These are phyloP conservation scores for Ophiosphaerella korrae DNA, from an alignment of 2,329 filamentous ascomycete species.

Conservation along the genomic window DNA sequence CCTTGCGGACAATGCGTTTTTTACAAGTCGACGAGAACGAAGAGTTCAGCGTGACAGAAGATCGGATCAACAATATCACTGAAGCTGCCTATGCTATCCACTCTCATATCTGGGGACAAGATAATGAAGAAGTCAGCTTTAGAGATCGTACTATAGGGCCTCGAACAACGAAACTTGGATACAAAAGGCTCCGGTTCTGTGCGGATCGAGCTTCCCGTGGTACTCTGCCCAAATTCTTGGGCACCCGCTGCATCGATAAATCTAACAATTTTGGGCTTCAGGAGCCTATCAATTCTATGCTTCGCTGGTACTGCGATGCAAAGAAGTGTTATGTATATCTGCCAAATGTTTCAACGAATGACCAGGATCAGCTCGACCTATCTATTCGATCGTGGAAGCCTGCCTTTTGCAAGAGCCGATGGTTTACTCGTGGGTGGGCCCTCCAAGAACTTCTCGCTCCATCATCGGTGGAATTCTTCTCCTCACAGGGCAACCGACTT, in stretches of 20 bases:
- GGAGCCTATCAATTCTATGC: not conserved
- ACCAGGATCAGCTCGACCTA: not conserved
- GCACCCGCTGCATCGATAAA: not conserved
- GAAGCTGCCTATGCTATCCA: conserved; percentile 3
- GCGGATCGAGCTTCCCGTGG: not conserved
- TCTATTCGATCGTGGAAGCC: not conserved
- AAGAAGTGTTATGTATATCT: not conserved
- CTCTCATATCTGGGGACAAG: conserved; percentile 6
- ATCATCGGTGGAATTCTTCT: not conserved
- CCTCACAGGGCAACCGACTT: not conserved
- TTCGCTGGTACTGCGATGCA: not conserved
- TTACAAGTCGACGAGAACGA: too few relatives aligned
- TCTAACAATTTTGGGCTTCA: not conserved
- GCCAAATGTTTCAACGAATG: conserved; percentile 12
- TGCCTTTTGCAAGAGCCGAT: not conserved
- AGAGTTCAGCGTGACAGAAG: too few relatives aligned
- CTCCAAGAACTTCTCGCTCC: not conserved
- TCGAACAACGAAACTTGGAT: not conserved
- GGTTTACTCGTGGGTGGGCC: not conserved
- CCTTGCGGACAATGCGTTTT: too few relatives aligned
- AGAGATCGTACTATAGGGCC: not conserved
- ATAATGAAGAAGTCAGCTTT: not conserved
- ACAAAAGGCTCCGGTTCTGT: not conserved
- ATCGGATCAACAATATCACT: too few relatives aligned
- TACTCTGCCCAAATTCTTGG: not conserved